Base-by-base conservation (phyloP, 139 green algal species). In the Chlorella sorokiniana region DNA sequence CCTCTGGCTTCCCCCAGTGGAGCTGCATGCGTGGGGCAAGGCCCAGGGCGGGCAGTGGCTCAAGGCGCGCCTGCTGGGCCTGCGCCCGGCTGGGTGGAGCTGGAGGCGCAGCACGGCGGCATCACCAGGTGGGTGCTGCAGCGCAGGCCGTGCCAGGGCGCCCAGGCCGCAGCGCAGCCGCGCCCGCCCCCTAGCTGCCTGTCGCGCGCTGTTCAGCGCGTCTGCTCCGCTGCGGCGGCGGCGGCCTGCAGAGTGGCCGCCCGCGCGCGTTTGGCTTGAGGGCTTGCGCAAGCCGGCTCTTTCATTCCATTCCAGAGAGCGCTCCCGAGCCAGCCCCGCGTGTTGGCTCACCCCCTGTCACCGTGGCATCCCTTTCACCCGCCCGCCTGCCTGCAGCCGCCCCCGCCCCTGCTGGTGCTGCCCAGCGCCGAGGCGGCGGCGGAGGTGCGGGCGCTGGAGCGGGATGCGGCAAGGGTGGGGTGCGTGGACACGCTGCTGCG, bases 381-480 rank as follows among this genome's bases (percentile, higher is more conserved):
- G 1, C 14, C 31, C 62, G 1, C 11, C 9, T n/a, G 4, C 5
- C 62, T 33, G 31, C n/a, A 62, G 74, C 29, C 4, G 40, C 41
- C 7, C 78, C 6, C 56, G 59, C 52, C 69, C 52, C 52, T 88
- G n/a, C 69, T 89, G 63, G 41, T 81, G 54, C 61, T 89, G 76
- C 82, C 79, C 42, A 63, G 62, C 61, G 35, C 78, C 4, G 65
- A 61, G 3, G 86, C 69, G 6, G 86, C 79, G 37, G 79, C 64
- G 7, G 86, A 90, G 67, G 42, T 90, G 44, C 75, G 79, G 31
- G 42, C 69, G 54, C 67, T 89, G 63, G 84, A 83, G 40, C 61
- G 54, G 4, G n/a, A 40, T 41, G 31, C 74, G 31, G 4, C 61
- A 6, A 75, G 69, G n/a, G 61, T 51, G 8, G 51, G 37, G 27